phyloP scores from a whole-genome alignment of 2,329 filamentous ascomycete genomes.

The Blastomyces emzantsi region DNA sequence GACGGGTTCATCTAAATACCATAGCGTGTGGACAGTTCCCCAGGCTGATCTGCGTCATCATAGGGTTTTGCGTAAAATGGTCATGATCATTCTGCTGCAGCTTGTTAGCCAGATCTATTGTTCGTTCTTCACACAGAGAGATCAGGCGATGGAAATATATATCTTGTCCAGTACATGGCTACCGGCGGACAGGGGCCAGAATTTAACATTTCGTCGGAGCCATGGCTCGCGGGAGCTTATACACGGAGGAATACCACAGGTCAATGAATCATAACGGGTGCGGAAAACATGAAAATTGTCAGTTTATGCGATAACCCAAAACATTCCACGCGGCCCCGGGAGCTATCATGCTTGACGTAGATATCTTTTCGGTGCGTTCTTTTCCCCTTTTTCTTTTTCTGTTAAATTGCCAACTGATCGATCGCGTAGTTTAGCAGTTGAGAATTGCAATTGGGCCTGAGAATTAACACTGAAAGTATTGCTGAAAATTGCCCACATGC shows the following conservation, averaged over 20 bases:
- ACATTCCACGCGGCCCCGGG: too few relatives aligned
- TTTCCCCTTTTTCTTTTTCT: background rate
- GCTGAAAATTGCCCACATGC: conserved; percentile 1
- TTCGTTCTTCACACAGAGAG: background rate
- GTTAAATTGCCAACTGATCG: background rate
- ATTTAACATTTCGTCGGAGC: background rate
- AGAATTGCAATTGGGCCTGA: conserved; percentile 4
- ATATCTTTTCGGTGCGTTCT: background rate
- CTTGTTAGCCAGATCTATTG: background rate
- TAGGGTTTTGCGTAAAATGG: background rate
- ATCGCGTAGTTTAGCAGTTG: background rate
- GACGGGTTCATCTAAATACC: too few relatives aligned
- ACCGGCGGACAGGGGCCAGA: background rate
- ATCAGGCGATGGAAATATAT: background rate
- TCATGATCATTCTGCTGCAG: background rate
- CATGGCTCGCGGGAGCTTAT: background rate
- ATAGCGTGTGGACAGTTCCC: too few relatives aligned
- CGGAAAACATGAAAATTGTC: too few relatives aligned
- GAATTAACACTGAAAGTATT: background rate
- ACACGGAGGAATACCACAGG: background rate
- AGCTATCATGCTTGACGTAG: background rate
- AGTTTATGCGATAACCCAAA: background rate
- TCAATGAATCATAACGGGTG: background rate
- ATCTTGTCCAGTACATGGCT: background rate
- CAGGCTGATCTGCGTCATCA: background rate